Percentiles rank a stretch among this genome's conserved stretches.
Conservation (phyloP, 2,329 filamentous ascomycete genomes). For the Diaporthe ampelina region DNA sequence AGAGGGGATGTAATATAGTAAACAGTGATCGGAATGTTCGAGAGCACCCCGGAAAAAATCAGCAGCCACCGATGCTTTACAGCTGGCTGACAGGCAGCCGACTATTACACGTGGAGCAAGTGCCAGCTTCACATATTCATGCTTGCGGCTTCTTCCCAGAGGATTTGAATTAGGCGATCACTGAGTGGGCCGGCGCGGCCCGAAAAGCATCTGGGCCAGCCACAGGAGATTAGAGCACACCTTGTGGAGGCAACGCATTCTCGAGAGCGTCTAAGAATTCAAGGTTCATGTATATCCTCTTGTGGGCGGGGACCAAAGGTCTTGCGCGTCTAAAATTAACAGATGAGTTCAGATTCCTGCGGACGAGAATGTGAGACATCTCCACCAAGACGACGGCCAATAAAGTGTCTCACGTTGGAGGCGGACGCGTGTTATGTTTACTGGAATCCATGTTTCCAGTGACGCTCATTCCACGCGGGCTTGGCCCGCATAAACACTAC, state of each 20-base stretch:
- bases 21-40: no score
- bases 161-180: not conserved
- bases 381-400: not conserved
- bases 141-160: not conserved
- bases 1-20: not conserved
- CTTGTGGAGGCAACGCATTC: constrained; percentile 5
- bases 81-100: not conserved
- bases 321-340: not conserved
- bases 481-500: not conserved
- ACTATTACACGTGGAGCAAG: not conserved
- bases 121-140: not conserved
- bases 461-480: not conserved
- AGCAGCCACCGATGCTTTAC: not conserved
- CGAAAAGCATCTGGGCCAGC: not conserved
- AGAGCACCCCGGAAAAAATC: not conserved
- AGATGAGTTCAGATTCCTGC: not conserved
- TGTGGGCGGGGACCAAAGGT: not conserved
- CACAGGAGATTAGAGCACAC: not conserved
- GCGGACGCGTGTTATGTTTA: not conserved
- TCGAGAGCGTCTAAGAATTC: not conserved
- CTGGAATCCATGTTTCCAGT: constrained; percentile 2
- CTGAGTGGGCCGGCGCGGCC: not conserved
- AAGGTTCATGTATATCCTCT: not conserved
- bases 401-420: not conserved
- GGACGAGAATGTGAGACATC: not conserved